phyloP scores from a whole-genome alignment of 2,329 filamentous ascomycete genomes.

The Amesomyces nigricolor region DNA sequence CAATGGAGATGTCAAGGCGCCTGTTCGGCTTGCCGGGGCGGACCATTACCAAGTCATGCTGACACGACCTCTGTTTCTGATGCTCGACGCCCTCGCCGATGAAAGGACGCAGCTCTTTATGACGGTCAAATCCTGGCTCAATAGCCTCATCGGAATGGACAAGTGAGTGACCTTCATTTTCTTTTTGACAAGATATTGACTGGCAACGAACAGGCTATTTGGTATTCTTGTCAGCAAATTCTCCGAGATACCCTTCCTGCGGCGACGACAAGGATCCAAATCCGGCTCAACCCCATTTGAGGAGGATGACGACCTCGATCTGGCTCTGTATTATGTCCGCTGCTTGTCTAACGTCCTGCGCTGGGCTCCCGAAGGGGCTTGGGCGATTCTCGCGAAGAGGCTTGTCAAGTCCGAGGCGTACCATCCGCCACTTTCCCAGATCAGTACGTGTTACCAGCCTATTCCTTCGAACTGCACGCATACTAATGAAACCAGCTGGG shows the following conservation, averaged over 20 bases:
- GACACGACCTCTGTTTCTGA: constrained; percentile 71
- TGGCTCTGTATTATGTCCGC: constrained; percentile 72
- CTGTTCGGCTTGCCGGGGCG: constrained; percentile 46
- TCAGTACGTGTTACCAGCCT: constrained; percentile 44
- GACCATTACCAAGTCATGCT: constrained; percentile 69
- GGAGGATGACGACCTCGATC: constrained; percentile 63
- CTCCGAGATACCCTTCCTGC: constrained; percentile 49
- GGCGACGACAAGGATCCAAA: constrained; percentile 28
- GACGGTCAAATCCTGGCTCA: constrained; percentile 75
- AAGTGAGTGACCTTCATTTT: constrained; percentile 41
- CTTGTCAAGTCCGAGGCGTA: constrained; percentile 44
- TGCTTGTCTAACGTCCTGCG: constrained; percentile 68
- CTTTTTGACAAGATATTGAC: constrained; percentile 11
- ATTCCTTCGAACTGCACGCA: background rate
- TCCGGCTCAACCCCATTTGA: constrained; percentile 35
- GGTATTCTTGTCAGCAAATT: constrained; percentile 56
- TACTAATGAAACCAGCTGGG: constrained; percentile 38
- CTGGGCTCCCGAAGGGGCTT: constrained; percentile 62
- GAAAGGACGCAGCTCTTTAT: constrained; percentile 69
- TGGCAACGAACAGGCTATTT: constrained; percentile 47
- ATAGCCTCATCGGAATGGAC: constrained; percentile 57
- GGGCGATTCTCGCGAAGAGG: constrained; percentile 64
- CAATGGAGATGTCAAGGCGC: constrained; percentile 32
- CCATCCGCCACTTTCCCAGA: constrained; percentile 38
- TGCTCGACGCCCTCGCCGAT: constrained; percentile 72